These are phyloP conservation scores for Colletotrichum shisoi DNA, from an alignment of 2,329 filamentous ascomycete species.

Conservation along the genomic window DNA sequence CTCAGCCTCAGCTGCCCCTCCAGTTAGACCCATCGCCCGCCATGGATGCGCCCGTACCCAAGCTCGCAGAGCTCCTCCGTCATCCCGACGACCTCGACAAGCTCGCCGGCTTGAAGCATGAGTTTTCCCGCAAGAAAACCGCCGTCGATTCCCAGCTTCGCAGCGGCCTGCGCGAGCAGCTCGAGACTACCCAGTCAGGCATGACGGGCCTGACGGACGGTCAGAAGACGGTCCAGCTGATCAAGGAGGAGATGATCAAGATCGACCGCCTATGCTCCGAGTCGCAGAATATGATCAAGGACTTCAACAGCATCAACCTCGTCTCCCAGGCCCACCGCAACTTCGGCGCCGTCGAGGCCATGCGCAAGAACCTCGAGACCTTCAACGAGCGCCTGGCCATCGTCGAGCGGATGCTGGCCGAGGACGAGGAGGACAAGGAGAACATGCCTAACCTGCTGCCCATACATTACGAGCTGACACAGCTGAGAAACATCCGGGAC, in stretches of 20 bases:
- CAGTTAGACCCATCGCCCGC: slow-evolving; percentile 38
- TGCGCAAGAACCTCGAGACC: slow-evolving; percentile 88
- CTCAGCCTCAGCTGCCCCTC: slow-evolving; percentile 1
- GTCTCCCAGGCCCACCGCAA: slow-evolving; percentile 95
- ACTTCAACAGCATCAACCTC: slow-evolving; percentile 91
- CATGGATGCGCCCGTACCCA: slow-evolving; percentile 75
- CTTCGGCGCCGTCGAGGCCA: slow-evolving; percentile 90
- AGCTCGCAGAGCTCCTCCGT: slow-evolving; percentile 90
- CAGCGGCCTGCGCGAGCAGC: slow-evolving; percentile 85
- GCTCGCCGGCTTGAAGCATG: slow-evolving; percentile 85
- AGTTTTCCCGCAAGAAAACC: slow-evolving; percentile 93
- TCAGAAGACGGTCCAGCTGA: slow-evolving; percentile 87
- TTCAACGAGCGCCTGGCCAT: slow-evolving; percentile 80
- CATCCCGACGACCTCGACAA: slow-evolving; percentile 98
- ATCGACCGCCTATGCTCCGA: slow-evolving; percentile 98
- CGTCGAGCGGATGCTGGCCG: slow-evolving; percentile 78
- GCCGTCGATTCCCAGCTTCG: slow-evolving; percentile 91
- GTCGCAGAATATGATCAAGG: slow-evolving; percentile 95
- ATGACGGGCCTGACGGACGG: slow-evolving; percentile 89
- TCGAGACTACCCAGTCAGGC: slow-evolving; percentile 91
- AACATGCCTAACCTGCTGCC: slow-evolving; percentile 91
- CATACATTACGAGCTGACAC: slow-evolving; percentile 90
- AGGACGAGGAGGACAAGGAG: slow-evolving; percentile 86
- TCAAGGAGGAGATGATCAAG: slow-evolving; percentile 98
- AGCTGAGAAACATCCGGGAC: slow-evolving; percentile 91